Base-by-base conservation (phyloP, 1,284 basidiomycete species). In the Trichosporon asahii region DNA sequence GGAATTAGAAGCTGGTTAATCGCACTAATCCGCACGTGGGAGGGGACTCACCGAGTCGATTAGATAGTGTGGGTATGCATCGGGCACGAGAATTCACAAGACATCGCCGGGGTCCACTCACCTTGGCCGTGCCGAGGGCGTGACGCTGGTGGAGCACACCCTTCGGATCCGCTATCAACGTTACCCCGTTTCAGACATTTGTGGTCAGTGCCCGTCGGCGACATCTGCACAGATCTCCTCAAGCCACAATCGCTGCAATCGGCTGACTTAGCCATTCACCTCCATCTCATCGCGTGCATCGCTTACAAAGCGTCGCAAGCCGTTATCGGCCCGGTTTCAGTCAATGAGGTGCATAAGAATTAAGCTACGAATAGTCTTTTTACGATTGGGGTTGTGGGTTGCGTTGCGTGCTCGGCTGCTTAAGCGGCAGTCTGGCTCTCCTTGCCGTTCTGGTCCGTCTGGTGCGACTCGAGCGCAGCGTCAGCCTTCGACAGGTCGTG, bases 401-500 rank as follows among this genome's bases (percentile, higher is more conserved):
- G 31, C 11, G 49, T 53, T 23, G 49, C 21, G n/a, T 53, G 49
- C 21, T 18, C 29, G 15, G 2, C 9, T 31, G 55, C 27, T 33
- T 31, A n/a, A 18, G 15, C 11, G 29, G 15, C 8, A 29, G 40
- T 12, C 40, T 44, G 18, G 40, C 40, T 8, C 11, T 64, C 44
- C 29, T 72, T 29, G 23, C 70, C 71, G 63, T 78, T 73, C 18
- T 79, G 80, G 15, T 18, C 40, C 9, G 74, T 73, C 31, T 76
- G 69, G 70, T 76, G 76, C 64, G 71, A 78, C 73, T 75, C 84
- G 72, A 97, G 87, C 6, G 91, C 93, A 23, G 89, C 91, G 76
- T 96, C 94, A 7, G 94, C 94, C 81, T 88, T 88, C 77, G 87
- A 87, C 74, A 97, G 83, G 81, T 96, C 94, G 64, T 88, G 86